A percentile compares a stretch with the other conserved stretches of the same genome.
Evolutionary conservation across 108 stramenopile genomes (phyloP).

Genomic region (Nitzschia putrida): DNA sequence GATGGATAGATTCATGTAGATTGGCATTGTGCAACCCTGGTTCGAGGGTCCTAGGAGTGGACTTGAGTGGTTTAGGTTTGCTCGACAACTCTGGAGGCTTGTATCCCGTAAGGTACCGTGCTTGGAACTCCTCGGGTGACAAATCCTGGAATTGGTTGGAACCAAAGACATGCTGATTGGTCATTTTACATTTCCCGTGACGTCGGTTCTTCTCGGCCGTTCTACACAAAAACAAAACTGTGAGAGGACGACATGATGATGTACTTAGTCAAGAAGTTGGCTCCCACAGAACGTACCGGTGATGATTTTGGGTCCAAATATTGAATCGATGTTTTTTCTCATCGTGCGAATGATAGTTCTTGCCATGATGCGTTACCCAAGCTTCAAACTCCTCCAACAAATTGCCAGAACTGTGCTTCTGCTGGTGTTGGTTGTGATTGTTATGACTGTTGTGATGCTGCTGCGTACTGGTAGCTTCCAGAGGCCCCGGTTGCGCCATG

Average conservation of each 20-base stretch:
- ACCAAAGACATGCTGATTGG: slow-evolving; percentile 78
- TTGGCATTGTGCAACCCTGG: slow-evolving; percentile 25
- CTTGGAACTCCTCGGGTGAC: slow-evolving; percentile 72
- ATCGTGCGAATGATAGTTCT: slow-evolving; percentile 55
- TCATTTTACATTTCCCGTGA: slow-evolving; percentile 81
- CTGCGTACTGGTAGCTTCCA: background rate
- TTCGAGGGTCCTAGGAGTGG: slow-evolving; percentile 33
- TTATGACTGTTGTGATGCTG: slow-evolving; percentile 7
- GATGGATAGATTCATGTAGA: slow-evolving; percentile 44
- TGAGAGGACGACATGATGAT: background rate
- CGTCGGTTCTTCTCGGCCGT: slow-evolving; percentile 67
- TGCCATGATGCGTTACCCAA: slow-evolving; percentile 65
- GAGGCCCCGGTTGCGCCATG: background rate
- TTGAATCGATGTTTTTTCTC: slow-evolving; percentile 77
- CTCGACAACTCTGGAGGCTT: slow-evolving; percentile 40
- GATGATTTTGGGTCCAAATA: slow-evolving; percentile 82
- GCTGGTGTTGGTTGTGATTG: slow-evolving; percentile 19
- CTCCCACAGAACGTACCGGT: slow-evolving; percentile 37
- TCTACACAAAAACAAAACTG: slow-evolving; percentile 18
- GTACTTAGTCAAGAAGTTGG: too few species aligned
- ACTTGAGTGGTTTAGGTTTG: slow-evolving; percentile 7
- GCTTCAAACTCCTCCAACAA: slow-evolving; percentile 70
- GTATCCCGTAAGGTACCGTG: slow-evolving; percentile 75
- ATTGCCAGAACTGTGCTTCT: background rate
- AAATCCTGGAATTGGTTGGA: slow-evolving; percentile 78